phyloP scores from a whole-genome alignment of 305 asterid species.

The Withania somnifera region DNA sequence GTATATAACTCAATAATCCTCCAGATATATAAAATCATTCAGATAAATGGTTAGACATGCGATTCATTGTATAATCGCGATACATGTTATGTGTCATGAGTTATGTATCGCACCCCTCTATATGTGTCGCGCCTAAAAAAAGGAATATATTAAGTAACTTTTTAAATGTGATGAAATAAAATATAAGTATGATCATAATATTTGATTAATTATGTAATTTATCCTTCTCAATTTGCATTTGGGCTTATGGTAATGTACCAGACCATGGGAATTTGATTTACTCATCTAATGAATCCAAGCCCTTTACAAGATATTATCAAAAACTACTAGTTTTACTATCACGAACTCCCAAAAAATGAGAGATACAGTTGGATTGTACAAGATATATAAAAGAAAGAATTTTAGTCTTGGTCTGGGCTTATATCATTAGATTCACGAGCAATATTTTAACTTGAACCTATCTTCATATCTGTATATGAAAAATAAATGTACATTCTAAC shows the following conservation, averaged over 20 bases:
- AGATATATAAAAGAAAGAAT: neutral
- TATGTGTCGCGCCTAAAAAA: too few relatives aligned
- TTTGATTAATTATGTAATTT: too few relatives aligned
- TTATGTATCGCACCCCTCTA: too few relatives aligned
- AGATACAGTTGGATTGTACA: neutral
- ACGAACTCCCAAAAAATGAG: neutral
- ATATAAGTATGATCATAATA: too few relatives aligned
- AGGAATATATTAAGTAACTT: too few relatives aligned
- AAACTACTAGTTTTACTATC: neutral
- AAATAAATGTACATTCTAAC: too few relatives aligned
- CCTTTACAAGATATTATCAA: neutral
- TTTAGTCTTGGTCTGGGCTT: neutral
- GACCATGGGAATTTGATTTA: neutral
- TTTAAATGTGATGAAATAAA: too few relatives aligned
- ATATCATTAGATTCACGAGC: neutral
- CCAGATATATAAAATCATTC: too few relatives aligned
- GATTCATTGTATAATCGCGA: too few relatives aligned
- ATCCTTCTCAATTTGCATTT: neutral
- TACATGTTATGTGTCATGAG: too few relatives aligned
- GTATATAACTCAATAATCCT: too few relatives aligned
- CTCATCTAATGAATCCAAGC: neutral
- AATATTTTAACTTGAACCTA: neutral
- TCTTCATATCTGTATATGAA: neutral
- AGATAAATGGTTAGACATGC: too few relatives aligned
- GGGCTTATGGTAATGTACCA: conserved; percentile 1